A percentile compares a stretch with the other conserved stretches of the same genome.
Conservation (phyloP, 2,329 filamentous ascomycete species). For the Lasiodiplodia theobromae region DNA sequence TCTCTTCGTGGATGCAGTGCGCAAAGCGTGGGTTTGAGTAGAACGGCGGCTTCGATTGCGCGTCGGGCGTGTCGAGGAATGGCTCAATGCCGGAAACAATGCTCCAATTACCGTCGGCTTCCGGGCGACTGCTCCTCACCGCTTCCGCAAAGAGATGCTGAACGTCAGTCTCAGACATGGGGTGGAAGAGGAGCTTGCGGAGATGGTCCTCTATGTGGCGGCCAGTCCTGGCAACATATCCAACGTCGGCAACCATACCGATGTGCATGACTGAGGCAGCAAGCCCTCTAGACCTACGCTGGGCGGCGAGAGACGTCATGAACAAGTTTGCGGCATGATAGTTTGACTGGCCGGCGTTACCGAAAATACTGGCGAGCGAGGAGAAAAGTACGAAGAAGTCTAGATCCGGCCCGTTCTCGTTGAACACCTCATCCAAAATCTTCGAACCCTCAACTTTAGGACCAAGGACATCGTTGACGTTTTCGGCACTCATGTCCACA, state of each 20-base stretch:
- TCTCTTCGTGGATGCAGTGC: background rate
- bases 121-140: too few species aligned
- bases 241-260: conserved; percentile 50
- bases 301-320: conserved; percentile 48
- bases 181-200: background rate
- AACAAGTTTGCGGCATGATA: conserved; percentile 44
- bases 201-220: background rate
- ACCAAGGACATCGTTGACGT: conserved; percentile 26
- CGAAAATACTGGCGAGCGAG: conserved; percentile 32
- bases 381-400: conserved; percentile 41
- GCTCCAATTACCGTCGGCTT: too few species aligned
- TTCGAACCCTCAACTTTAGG: conserved; percentile 35
- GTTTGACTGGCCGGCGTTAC: conserved; percentile 34
- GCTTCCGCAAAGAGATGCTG: too few species aligned
- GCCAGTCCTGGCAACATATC: conserved; percentile 43
- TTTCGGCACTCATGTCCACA: conserved; percentile 28
- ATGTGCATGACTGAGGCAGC: conserved; percentile 51
- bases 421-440: conserved; percentile 34
- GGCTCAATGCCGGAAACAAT: too few species aligned
- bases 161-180: conserved; percentile 53
- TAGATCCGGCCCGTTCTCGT: conserved; percentile 25
- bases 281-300: conserved; percentile 49
- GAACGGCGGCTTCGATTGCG: too few species aligned
- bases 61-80: too few species aligned
- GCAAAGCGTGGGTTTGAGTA: background rate